These are phyloP conservation scores for Globisporangium nodosum DNA, from an alignment of 352 stramenopile genomes.

Conservation along the genomic window DNA sequence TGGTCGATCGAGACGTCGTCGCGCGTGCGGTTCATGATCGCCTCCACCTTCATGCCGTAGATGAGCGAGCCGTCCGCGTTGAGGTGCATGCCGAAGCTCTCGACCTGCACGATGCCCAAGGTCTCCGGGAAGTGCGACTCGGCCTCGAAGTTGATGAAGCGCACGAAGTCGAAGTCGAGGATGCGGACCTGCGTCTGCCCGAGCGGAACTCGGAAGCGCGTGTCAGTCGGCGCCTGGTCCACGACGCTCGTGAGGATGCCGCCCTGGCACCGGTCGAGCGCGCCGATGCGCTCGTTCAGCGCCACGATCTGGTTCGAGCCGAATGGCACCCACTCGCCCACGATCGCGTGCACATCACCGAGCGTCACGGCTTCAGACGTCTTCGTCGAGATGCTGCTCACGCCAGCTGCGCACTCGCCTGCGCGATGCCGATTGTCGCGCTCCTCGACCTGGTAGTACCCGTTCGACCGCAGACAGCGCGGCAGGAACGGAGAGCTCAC, in stretches of 20 bases:
- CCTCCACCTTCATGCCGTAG: constrained; percentile 90
- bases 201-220: constrained; percentile 82
- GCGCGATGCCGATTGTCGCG: constrained; percentile 91
- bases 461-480: constrained; percentile 90
- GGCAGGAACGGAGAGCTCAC: constrained; percentile 96
- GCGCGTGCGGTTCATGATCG: constrained; percentile 94
- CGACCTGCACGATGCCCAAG: constrained; percentile 92
- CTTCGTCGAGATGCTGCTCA: constrained; percentile 86
- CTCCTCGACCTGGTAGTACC: constrained; percentile 70
- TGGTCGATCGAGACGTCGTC: constrained; percentile 97
- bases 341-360: constrained; percentile 94
- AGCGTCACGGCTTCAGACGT: constrained; percentile 93
- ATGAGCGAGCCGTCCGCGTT: constrained; percentile 76
- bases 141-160: constrained; percentile 98
- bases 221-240: constrained; percentile 78
- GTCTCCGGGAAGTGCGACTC: constrained; percentile 96
- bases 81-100: constrained; percentile 93
- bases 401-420: constrained; percentile 75
- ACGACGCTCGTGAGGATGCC: constrained; percentile 94
- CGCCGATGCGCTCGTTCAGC: constrained; percentile 96
- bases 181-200: constrained; percentile 95
- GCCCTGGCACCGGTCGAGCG: constrained; percentile 93
- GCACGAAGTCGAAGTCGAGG: constrained; percentile 96
- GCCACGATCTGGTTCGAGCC: constrained; percentile 97
- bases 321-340: constrained; percentile 97